Conservation (phyloP, 176 grass and related monocot species). For the Oryza meridionalis region DNA sequence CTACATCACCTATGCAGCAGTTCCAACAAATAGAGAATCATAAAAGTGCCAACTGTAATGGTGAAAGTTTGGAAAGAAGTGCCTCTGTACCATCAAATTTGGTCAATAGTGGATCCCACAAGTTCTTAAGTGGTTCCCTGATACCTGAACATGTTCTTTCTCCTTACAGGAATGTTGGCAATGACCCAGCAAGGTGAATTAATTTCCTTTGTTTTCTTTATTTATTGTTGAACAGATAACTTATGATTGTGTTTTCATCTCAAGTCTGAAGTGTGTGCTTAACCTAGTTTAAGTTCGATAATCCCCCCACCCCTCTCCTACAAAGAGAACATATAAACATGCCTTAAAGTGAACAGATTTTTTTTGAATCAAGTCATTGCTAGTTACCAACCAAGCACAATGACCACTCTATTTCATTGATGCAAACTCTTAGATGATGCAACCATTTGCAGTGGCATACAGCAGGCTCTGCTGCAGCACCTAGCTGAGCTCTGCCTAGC, state of each 20-base stretch:
- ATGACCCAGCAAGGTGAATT: slow-evolving; percentile 58
- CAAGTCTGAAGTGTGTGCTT: slow-evolving; percentile 16
- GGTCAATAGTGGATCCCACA: slow-evolving; percentile 48
- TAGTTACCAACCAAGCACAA: not conserved
- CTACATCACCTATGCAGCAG: slow-evolving; percentile 50
- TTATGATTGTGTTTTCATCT: slow-evolving; percentile 17
- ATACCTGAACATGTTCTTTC: slow-evolving; percentile 85
- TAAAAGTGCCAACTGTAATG: slow-evolving; percentile 50
- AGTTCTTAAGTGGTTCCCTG: slow-evolving; percentile 75
- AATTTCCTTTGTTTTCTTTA: not conserved
- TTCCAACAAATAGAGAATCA: slow-evolving; percentile 43
- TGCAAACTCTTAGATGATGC: not conserved
- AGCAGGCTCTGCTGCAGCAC: not conserved
- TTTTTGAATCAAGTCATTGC: not conserved
- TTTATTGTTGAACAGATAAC: slow-evolving; percentile 8
- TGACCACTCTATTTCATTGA: not conserved
- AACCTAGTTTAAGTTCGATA: slow-evolving; percentile 19
- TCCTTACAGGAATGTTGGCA: slow-evolving; percentile 55
- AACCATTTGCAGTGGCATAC: not conserved
- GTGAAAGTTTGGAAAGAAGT: slow-evolving; percentile 74
- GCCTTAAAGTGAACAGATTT: not conserved
- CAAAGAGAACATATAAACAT: not conserved
- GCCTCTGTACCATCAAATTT: slow-evolving; percentile 61
- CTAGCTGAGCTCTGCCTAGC: not conserved
- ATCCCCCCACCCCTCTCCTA: not conserved